Evolutionary conservation across 2,329 filamentous ascomycete genomes (phyloP), one percentile per base, ranked within the genome.

Genomic region (Hawksworthiomyces lignivorus): DNA sequence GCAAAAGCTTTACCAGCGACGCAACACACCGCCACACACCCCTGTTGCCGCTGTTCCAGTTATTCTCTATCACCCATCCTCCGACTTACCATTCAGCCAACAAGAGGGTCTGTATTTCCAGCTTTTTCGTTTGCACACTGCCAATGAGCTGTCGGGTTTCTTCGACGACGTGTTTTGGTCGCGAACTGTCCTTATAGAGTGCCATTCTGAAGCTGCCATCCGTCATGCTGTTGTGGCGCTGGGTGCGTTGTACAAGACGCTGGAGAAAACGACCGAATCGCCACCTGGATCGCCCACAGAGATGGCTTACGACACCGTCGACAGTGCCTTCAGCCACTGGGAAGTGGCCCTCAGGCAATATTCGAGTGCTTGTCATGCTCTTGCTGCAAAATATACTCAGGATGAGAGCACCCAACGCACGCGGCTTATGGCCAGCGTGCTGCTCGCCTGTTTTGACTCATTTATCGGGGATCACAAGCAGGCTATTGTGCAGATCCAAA

Each of bases 131-230:
- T 64, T 70, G 20, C 74, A 75, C 32, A 82, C 80, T 0, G 75
- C 78, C 2, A 72, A 62, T 35, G 77, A 81, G 52, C 62, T 84
- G 7, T 81, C 79, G 0, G 79, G 80, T 11, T 83, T 79, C 54
- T 84, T 84, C 47, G 75, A 82, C 53, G 74, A 71, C 17, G 65
- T 70, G 2, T 84, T 84, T 53, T 84, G 80, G 80, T 77, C 70
- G 1, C 65, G 70, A 32, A 70, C 72, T 26, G 77, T 84, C 2
- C 57, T 83, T 9, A 74, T 78, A 50, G 77, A 79, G 55, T 82
- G 77, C 39, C 76, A 83, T 49, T 65, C 68, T 1, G 75, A 81
- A 52, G 62, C 70, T 11, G 69, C 78, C 20, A 77, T 84, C 45
- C 72, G 74, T 11, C 77, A 83, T 56, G 76, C 79, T 10, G 77